Percentiles rank a stretch among this genome's conserved stretches.
These are phyloP conservation scores for Diaporthe capsici DNA, from an alignment of 2,329 filamentous ascomycete species.

Conservation along the genomic window DNA sequence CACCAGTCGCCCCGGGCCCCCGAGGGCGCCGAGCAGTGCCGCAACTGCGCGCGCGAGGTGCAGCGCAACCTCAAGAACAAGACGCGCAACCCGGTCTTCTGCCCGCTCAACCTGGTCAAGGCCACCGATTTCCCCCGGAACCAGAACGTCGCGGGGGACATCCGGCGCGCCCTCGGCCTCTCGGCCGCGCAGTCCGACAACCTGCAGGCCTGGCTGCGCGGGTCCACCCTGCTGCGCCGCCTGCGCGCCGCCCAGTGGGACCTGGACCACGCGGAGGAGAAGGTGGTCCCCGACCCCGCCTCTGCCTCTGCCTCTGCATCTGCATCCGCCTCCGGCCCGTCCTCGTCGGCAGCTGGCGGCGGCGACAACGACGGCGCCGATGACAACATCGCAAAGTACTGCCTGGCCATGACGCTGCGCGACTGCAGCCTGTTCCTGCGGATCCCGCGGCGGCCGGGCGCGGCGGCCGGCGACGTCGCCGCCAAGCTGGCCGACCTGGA, in stretches of 20 bases:
- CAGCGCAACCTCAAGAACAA: constrained; percentile 48
- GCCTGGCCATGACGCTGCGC: constrained; percentile 83
- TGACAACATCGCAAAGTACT: constrained; percentile 59
- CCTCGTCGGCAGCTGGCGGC: background rate
- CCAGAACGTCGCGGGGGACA: constrained; percentile 43
- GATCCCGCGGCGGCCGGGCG: constrained; percentile 57
- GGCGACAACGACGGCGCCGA: constrained; percentile 47
- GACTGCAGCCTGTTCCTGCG: constrained; percentile 84
- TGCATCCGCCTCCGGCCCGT: constrained; percentile 35
- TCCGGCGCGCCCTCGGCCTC: constrained; percentile 42
- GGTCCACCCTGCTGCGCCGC: constrained; percentile 54
- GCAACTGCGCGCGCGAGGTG: constrained; percentile 77
- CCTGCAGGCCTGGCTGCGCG: constrained; percentile 51
- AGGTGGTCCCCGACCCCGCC: constrained; percentile 51
- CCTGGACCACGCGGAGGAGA: constrained; percentile 57
- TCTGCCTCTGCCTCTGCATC: background rate
- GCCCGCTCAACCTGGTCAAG: constrained; percentile 72
- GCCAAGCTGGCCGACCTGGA: constrained; percentile 82
- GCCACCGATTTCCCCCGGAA: constrained; percentile 42
- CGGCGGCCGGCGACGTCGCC: constrained; percentile 54
- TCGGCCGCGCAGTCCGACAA: constrained; percentile 37
- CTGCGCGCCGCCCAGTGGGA: constrained; percentile 53
- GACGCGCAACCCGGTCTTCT: constrained; percentile 61
- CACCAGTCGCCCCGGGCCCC: constrained; percentile 82
- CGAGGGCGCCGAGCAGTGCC: constrained; percentile 72